These are phyloP conservation scores for Naematelia encephala DNA, from an alignment of 768 basidiomycete genomes.

Conservation along the genomic window DNA sequence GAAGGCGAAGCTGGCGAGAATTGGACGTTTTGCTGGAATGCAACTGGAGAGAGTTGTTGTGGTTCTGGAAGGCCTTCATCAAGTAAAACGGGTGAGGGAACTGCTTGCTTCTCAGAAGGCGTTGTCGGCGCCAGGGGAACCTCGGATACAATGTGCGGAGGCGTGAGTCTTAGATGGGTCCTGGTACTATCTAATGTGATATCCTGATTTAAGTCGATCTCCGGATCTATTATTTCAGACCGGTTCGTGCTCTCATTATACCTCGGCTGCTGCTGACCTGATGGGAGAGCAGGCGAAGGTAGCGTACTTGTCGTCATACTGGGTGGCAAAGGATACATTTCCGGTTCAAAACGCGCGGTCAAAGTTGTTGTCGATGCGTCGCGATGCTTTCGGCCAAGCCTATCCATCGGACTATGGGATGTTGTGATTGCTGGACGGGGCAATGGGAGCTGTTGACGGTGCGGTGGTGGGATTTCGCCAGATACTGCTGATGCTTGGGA, in stretches of 20 bases:
- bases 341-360: slow-evolving; percentile 29
- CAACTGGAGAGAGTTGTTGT: neutral
- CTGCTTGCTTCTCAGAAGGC: too few species aligned
- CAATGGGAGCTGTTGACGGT: slow-evolving; percentile 13
- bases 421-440: slow-evolving; percentile 24
- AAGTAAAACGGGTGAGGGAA: too few species aligned
- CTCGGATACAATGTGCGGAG: too few species aligned
- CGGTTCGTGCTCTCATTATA: too few species aligned
- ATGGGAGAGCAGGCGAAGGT: neutral
- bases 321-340: slow-evolving; percentile 28
- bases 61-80: too few species aligned
- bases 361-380: slow-evolving; percentile 15
- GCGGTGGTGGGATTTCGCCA: slow-evolving; percentile 1
- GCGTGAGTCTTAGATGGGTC: too few species aligned
- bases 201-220: too few species aligned
- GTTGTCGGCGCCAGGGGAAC: too few species aligned
- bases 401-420: slow-evolving; percentile 13
- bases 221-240: too few species aligned
- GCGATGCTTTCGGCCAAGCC: slow-evolving; percentile 11
- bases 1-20: neutral
- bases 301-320: slow-evolving; percentile 12
- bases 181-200: too few species aligned
- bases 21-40: neutral
- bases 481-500: too few species aligned
- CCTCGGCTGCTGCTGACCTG: neutral